These are phyloP conservation scores for Metschnikowia kunwiensis DNA, from an alignment of 805 yeast genomes.

Conservation along the genomic window DNA sequence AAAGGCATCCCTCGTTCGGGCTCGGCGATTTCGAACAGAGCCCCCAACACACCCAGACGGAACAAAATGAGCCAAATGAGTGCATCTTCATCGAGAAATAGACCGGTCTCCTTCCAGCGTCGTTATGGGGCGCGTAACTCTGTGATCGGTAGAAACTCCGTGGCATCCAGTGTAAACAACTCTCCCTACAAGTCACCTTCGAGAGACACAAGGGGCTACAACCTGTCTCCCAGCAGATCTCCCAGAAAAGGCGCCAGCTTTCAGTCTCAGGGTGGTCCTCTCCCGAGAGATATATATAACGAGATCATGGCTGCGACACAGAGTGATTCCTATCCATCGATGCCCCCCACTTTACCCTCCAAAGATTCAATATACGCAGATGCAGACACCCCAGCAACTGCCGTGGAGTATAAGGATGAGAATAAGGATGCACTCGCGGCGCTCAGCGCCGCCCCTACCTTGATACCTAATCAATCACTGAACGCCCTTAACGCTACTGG, in stretches of 20 bases:
- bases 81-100: constrained; percentile 30
- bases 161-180: constrained; percentile 33
- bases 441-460: constrained; percentile 25
- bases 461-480: no score
- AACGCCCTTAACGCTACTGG: neutral
- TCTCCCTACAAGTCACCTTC: constrained; percentile 26
- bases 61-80: constrained; percentile 30
- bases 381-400: constrained; percentile 12
- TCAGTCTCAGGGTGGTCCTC: constrained; percentile 25
- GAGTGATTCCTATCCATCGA: constrained; percentile 19
- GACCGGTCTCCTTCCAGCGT: constrained; percentile 44
- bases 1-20: constrained; percentile 16
- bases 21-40: constrained; percentile 10
- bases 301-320: constrained; percentile 31
- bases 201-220: constrained; percentile 8
- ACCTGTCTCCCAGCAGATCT: constrained; percentile 19
- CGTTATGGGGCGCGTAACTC: constrained; percentile 27
- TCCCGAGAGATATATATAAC: constrained; percentile 43
- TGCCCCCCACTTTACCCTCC: constrained; percentile 44
- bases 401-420: constrained; percentile 9
- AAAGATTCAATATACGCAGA: constrained; percentile 28
- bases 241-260: constrained; percentile 21
- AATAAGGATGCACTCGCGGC: constrained; percentile 24
- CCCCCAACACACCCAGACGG: constrained; percentile 12
- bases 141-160: constrained; percentile 23